phyloP scores from a whole-genome alignment of 2,329 filamentous ascomycete species.

The Ascochyta rabiei region DNA sequence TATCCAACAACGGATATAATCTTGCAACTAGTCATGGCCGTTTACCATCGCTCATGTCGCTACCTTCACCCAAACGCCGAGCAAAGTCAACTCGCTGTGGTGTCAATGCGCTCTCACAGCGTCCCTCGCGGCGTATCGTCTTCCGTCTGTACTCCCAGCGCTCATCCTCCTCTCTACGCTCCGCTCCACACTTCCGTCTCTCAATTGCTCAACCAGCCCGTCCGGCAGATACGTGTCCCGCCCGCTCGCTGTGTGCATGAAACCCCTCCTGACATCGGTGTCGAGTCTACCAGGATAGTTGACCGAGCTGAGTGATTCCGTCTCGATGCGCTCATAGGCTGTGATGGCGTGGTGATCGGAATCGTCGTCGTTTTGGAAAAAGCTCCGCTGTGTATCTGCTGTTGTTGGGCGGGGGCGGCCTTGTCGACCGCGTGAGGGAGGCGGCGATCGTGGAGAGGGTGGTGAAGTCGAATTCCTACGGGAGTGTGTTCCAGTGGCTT shows the following conservation, averaged over 20 bases:
- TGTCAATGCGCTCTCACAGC: slow-evolving; percentile 4
- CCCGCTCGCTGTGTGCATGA: slow-evolving; percentile 9
- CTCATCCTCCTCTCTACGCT: slow-evolving; percentile 1
- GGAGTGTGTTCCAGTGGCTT: background rate
- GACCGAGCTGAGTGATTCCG: background rate
- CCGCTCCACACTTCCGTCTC: slow-evolving; percentile 9
- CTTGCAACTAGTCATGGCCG: background rate
- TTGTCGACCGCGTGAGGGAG: slow-evolving; percentile 5
- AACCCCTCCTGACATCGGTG: background rate
- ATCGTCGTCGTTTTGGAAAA: background rate
- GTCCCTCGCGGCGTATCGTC: slow-evolving; percentile 1
- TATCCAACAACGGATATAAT: too few relatives aligned
- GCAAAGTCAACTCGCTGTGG: background rate
- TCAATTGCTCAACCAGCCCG: background rate
- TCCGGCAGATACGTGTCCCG: slow-evolving; percentile 20
- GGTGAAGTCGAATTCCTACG: slow-evolving; percentile 5
- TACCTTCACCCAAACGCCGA: background rate
- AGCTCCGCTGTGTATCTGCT: slow-evolving; percentile 7
- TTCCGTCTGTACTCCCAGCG: background rate
- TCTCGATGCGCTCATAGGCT: background rate
- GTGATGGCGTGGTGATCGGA: slow-evolving; percentile 4
- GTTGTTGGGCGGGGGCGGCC: slow-evolving; percentile 1
- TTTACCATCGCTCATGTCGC: background rate
- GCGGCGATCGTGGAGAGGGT: slow-evolving; percentile 1
- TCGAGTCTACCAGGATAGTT: slow-evolving; percentile 10